phyloP scores from a whole-genome alignment of 192 early-diverging fungal species.

The Coemansia sp. region DNA sequence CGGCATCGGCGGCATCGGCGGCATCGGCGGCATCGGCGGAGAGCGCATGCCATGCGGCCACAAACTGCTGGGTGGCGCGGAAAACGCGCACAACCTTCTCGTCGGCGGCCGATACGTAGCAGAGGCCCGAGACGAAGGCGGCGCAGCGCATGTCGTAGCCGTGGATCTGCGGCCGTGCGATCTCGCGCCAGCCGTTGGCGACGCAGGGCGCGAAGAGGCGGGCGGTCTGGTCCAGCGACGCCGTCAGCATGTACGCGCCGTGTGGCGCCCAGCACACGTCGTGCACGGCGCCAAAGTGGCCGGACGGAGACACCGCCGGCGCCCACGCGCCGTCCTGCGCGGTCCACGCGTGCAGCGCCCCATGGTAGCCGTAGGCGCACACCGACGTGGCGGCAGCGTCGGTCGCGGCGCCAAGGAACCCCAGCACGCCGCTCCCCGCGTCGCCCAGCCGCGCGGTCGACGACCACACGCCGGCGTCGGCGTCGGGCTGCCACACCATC shows the following conservation, averaged over 20 bases:
- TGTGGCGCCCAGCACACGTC: slow-evolving; percentile 82
- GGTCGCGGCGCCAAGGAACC: slow-evolving; percentile 80
- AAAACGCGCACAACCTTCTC: slow-evolving; percentile 95
- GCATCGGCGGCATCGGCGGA: too few relatives aligned
- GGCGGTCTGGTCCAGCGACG: slow-evolving; percentile 87
- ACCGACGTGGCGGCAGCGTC: slow-evolving; percentile 66
- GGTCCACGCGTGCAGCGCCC: slow-evolving; percentile 84
- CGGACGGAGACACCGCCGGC: slow-evolving; percentile 72
- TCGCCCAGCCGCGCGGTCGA: slow-evolving; percentile 85
- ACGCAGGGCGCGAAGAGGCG: slow-evolving; percentile 82
- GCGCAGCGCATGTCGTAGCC: slow-evolving; percentile 92
- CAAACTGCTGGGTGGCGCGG: slow-evolving; percentile 80
- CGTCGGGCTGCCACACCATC: slow-evolving; percentile 87
- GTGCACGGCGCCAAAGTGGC: slow-evolving; percentile 81
- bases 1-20: not conserved
- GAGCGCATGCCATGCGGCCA: slow-evolving; percentile 58
- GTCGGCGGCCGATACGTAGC: slow-evolving; percentile 87
- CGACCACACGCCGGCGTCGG: slow-evolving; percentile 80
- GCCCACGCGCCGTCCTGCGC: slow-evolving; percentile 58
- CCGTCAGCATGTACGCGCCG: slow-evolving; percentile 71
- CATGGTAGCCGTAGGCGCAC: slow-evolving; percentile 78
- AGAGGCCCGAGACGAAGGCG: slow-evolving; percentile 71
- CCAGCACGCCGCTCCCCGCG: slow-evolving; percentile 78
- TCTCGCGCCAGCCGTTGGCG: slow-evolving; percentile 80
- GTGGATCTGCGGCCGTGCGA: slow-evolving; percentile 93